Evolutionary conservation across 371 early-diverging fungal genomes (phyloP).

Genomic region (Chytridium lagenaria): DNA sequence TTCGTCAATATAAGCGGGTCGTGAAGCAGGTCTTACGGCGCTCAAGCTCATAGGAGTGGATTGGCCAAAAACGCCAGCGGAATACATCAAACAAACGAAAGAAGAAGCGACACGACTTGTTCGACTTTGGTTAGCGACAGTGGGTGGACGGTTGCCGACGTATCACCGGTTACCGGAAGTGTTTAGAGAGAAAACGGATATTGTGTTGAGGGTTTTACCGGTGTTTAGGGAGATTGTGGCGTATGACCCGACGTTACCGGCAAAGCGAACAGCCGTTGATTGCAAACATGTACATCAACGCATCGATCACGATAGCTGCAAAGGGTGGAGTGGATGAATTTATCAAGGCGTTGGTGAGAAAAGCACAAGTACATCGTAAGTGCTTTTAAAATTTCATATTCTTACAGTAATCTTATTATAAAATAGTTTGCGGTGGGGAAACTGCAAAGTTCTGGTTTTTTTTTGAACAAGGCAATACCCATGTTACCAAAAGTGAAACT

Average conservation of each 20-base stretch:
- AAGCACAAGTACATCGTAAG: constrained; percentile 7
- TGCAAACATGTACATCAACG: constrained; percentile 8
- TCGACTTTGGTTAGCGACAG: background rate
- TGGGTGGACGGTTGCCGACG: background rate
- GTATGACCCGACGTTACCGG: background rate
- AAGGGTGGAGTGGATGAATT: background rate
- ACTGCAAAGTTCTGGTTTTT: background rate
- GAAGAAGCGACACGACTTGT: background rate
- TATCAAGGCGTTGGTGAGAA: background rate
- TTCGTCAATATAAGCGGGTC: constrained; percentile 3
- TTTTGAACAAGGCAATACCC: background rate
- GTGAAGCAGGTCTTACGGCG: background rate
- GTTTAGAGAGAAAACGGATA: background rate
- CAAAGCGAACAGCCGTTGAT: background rate
- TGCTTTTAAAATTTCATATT: background rate
- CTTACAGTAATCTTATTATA: too few species aligned
- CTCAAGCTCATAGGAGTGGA: background rate
- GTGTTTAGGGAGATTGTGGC: constrained; percentile 4
- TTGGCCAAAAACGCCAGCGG: background rate
- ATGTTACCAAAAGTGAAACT: background rate
- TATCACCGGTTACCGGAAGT: background rate
- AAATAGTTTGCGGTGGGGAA: background rate
- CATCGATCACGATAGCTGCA: background rate
- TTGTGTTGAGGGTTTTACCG: constrained; percentile 5
- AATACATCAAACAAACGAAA: background rate